Base-by-base conservation (phyloP, 2,329 filamentous ascomycete species). In the Bertia moriformis region DNA sequence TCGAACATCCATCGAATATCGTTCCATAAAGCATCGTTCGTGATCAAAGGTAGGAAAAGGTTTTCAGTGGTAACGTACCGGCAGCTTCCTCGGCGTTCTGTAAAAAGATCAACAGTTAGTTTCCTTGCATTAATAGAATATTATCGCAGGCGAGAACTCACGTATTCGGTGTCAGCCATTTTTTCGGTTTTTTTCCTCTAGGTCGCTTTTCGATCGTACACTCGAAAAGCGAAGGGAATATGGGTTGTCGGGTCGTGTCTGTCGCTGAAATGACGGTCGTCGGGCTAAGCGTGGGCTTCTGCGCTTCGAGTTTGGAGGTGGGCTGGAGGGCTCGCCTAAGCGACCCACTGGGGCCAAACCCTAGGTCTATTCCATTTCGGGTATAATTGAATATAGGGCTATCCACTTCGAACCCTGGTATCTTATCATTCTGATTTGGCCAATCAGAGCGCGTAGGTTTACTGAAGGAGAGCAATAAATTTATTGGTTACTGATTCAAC, bases 51-150 rank as follows among this genome's bases (percentile, higher is more conserved):
- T 42, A 40, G 44, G 38, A 44, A 37, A 36, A 19, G 14, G 14
- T 33, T 15, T 27, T 14, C 14, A 18, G 71, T 72, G 24, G n/a
- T n/a, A 35, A 35, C 32, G 32, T 35, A 35, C 32, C 32, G 65
- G 87, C 89, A 70, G 89, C 89, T 78, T 91, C 85, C 75, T 93
- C 87, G 66, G 88, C 81, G 74, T 95, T 89, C 87, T 94, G 58
- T 55, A 51, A 40, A 36, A 39, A 22, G 43, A 46, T 47, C 40
- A 47, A 46, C 45, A 39, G 49, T 63, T 51, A 67, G 60, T 46
- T 40, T 38, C 15, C 24, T 40, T 39, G 41, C 42, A 44, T 40
- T 24, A 38, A 4, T n/a, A 19, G 18, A 30, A 35, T 7, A 15
- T 14, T 18, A 10, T 27, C 22, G n/a, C 7, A 27, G 22, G 22